These are phyloP conservation scores for Fusarium paranaense DNA, from an alignment of 2,329 filamentous ascomycete genomes.

Conservation along the genomic window DNA sequence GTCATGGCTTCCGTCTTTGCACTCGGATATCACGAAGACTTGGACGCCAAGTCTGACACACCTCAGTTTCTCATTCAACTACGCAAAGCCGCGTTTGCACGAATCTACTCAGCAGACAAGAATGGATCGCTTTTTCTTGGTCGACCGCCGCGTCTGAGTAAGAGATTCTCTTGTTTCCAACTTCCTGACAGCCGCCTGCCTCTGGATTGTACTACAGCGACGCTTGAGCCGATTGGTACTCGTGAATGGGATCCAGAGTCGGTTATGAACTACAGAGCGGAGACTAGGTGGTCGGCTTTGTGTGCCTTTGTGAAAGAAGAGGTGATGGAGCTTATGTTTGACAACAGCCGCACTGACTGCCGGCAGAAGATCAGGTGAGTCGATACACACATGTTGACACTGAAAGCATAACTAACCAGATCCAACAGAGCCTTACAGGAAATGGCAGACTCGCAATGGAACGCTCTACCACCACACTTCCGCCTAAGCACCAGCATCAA, in stretches of 20 bases:
- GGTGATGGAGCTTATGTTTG: neutral
- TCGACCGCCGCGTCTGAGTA: neutral
- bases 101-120: neutral
- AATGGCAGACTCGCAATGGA: neutral
- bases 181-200: neutral
- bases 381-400: rapidly evolving
- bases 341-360: neutral
- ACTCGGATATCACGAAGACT: neutral
- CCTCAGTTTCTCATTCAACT: neutral
- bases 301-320: neutral
- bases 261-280: neutral
- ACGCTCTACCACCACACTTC: neutral
- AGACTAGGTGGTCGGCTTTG: neutral
- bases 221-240: neutral
- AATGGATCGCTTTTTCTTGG: neutral
- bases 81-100: neutral
- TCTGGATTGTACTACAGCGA: neutral
- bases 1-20: neutral
- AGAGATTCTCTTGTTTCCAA: neutral
- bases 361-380: neutral
- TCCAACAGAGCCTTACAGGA: neutral
- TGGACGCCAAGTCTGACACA: neutral
- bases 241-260: neutral
- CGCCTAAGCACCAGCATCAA: neutral
- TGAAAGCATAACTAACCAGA: neutral